phyloP scores from a whole-genome alignment of 2,329 filamentous ascomycete genomes.

The Scedosporium minutisporum region DNA sequence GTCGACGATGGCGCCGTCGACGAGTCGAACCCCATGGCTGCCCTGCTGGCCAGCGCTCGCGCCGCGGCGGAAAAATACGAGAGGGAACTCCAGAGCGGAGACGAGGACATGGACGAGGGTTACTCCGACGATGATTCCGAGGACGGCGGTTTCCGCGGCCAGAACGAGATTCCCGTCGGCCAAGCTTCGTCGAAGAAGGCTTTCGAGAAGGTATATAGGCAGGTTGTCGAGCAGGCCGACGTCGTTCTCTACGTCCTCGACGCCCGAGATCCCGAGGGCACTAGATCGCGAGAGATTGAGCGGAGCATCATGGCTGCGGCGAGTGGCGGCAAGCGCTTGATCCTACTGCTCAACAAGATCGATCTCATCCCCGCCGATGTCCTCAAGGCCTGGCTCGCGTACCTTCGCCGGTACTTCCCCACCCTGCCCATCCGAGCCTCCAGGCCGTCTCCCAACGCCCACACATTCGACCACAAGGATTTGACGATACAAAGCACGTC shows the following conservation, averaged over 20 bases:
- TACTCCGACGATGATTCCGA: slow-evolving; percentile 36
- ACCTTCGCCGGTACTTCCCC: slow-evolving; percentile 83
- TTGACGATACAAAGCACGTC: slow-evolving; percentile 81
- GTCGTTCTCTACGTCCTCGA: slow-evolving; percentile 90
- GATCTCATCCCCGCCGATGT: slow-evolving; percentile 77
- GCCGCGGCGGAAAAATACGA: slow-evolving; percentile 71
- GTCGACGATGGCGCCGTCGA: slow-evolving; percentile 51
- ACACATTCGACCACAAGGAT: slow-evolving; percentile 86
- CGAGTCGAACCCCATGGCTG: slow-evolving; percentile 79
- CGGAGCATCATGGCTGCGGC: slow-evolving; percentile 84
- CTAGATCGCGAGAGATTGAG: slow-evolving; percentile 82
- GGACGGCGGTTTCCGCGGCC: slow-evolving; percentile 43
- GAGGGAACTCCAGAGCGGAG: slow-evolving; percentile 49
- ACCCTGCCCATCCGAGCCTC: slow-evolving; percentile 83
- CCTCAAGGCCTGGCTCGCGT: slow-evolving; percentile 72
- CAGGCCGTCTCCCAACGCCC: slow-evolving; percentile 71
- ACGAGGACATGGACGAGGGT: slow-evolving; percentile 42
- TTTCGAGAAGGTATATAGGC: slow-evolving; percentile 94
- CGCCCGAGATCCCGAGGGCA: slow-evolving; percentile 83
- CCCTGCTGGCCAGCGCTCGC: slow-evolving; percentile 75
- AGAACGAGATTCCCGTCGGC: slow-evolving; percentile 38
- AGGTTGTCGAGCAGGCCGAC: slow-evolving; percentile 80
- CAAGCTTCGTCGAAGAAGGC: slow-evolving; percentile 65
- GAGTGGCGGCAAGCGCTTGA: slow-evolving; percentile 73
- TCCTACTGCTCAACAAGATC: slow-evolving; percentile 92